Evolutionary conservation across 2,329 filamentous ascomycete species (phyloP).

Genomic region (Biscogniauxia sp.): DNA sequence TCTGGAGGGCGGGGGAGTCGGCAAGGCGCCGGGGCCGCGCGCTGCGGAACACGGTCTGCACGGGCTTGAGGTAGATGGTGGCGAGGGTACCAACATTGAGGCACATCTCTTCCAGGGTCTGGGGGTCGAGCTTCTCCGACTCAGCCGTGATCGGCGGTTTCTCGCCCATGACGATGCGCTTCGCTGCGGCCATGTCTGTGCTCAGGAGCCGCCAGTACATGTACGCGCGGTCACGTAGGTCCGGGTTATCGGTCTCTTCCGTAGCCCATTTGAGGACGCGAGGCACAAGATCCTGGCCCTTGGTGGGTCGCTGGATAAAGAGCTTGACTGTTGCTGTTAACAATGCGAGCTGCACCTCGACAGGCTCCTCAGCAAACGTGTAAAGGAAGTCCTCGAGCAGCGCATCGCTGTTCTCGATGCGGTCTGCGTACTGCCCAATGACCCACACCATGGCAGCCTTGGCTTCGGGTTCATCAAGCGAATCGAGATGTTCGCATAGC

Average conservation of each 20-base stretch:
- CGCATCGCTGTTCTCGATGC: constrained; percentile 94
- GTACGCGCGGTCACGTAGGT: constrained; percentile 91
- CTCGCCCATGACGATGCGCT: constrained; percentile 90
- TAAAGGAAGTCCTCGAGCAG: constrained; percentile 93
- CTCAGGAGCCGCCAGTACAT: constrained; percentile 99
- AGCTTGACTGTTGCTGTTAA: constrained; percentile 96
- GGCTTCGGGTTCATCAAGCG: constrained; percentile 92
- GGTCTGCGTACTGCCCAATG: constrained; percentile 94
- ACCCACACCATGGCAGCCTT: constrained; percentile 99
- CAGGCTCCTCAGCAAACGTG: constrained; percentile 88
- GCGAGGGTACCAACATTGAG: constrained; percentile 93
- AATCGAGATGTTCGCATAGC: constrained; percentile 93
- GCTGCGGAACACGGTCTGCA: constrained; percentile 92
- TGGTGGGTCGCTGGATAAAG: constrained; percentile 94
- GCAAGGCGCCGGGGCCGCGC: constrained; percentile 76
- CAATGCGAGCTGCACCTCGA: constrained; percentile 92
- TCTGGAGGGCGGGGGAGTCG: constrained; percentile 84
- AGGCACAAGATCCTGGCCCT: constrained; percentile 88
- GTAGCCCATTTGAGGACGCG: constrained; percentile 98
- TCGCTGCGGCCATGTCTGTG: constrained; percentile 84
- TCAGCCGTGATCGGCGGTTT: constrained; percentile 97
- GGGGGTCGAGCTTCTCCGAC: constrained; percentile 86
- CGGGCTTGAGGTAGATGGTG: constrained; percentile 96
- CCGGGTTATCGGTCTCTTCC: constrained; percentile 98
- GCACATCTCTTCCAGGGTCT: constrained; percentile 94